Evolutionary conservation across 2,329 filamentous ascomycete genomes (phyloP), one percentile per base, ranked within the genome.

Genomic region (Byssothecium circinans): DNA sequence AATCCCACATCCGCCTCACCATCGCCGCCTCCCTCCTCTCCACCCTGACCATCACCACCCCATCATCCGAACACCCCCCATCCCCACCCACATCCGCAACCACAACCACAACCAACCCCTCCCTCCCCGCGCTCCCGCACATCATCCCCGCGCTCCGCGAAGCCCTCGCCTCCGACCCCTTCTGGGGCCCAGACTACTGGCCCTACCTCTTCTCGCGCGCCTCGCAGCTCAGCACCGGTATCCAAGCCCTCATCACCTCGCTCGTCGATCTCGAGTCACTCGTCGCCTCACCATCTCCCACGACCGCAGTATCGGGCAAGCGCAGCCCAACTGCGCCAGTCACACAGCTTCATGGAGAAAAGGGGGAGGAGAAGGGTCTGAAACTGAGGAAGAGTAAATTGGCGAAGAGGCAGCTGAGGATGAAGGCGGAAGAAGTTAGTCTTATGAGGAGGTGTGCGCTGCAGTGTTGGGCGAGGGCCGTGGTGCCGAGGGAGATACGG

Each of bases 21-120:
- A 72, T 77, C 47, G 73, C 75, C n/a, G 75, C 76, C 6, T 74
- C 74, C 29, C 67, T 76, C 20, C 70, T 79, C 7, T 75, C 74
- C 43, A 70, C 71, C 29, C 65, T 71, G 40, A 27, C 54, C 2
- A 33, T 56, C 33, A 45, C 57, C 15, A 48, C 58, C 3, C 48
- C 68, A 52, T 41, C 35, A 43, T 56, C 45, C 34, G 53, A 48
- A 14, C 50, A 50, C 27, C 49, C 49, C 15, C 39, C 46, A 15
- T 39, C 52, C 25, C 50, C 49, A 3, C 20, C 48, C 8, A 54
- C 52, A 38, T 57, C 58, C 1, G 49, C 56, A 6, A 39, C 54
- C 2, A 44, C 49, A 12, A n/a, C 18, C 10, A 50, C 48, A 54
- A 8, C 41, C 51, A 10, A 27, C 41, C 8, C 22, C 38, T 3